Conservation (phyloP, 192 early-diverging fungal species). For the Coemansia sp. region DNA sequence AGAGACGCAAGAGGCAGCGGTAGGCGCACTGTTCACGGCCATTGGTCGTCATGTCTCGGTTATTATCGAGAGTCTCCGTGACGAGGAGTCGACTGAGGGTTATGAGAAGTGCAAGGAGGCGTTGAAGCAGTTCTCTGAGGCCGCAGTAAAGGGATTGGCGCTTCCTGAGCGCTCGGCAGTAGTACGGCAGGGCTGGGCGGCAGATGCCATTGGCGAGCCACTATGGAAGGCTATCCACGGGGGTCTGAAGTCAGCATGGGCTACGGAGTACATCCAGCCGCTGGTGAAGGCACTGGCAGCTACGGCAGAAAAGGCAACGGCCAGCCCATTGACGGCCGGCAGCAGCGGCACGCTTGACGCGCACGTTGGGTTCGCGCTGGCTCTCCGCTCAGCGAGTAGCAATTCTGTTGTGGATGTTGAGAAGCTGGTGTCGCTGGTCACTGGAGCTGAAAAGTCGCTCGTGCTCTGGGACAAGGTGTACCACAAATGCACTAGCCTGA, state of each 20-base stretch:
- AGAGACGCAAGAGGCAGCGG: slow-evolving; percentile 76
- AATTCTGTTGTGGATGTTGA: slow-evolving; percentile 26
- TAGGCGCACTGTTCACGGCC: slow-evolving; percentile 63
- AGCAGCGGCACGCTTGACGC: slow-evolving; percentile 66
- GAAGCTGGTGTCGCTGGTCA: slow-evolving; percentile 32
- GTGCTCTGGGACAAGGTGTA: slow-evolving; percentile 85
- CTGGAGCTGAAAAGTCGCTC: slow-evolving; percentile 68
- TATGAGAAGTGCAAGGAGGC: slow-evolving; percentile 39
- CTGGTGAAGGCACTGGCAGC: slow-evolving; percentile 57
- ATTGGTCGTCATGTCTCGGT: slow-evolving; percentile 61
- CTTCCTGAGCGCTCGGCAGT: slow-evolving; percentile 65
- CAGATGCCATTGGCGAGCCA: slow-evolving; percentile 59
- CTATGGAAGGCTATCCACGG: slow-evolving; percentile 42
- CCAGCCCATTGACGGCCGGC: slow-evolving; percentile 60
- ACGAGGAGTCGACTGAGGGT: slow-evolving; percentile 8
- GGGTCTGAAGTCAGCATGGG: slow-evolving; percentile 7
- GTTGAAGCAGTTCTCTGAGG: slow-evolving; percentile 44
- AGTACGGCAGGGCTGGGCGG: slow-evolving; percentile 69
- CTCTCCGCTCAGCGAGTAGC: slow-evolving; percentile 32
- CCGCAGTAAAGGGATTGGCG: slow-evolving; percentile 57
- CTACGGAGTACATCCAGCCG: slow-evolving; percentile 33
- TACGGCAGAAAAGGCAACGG: slow-evolving; percentile 61
- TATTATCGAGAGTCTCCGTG: slow-evolving; percentile 36
- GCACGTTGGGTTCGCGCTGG: slow-evolving; percentile 63
- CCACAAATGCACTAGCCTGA: slow-evolving; percentile 63